Percentiles rank a stretch among this genome's conserved stretches.
These are phyloP conservation scores for Hanseniaspora clermontiae DNA, from an alignment of 805 yeast genomes.

Conservation along the genomic window DNA sequence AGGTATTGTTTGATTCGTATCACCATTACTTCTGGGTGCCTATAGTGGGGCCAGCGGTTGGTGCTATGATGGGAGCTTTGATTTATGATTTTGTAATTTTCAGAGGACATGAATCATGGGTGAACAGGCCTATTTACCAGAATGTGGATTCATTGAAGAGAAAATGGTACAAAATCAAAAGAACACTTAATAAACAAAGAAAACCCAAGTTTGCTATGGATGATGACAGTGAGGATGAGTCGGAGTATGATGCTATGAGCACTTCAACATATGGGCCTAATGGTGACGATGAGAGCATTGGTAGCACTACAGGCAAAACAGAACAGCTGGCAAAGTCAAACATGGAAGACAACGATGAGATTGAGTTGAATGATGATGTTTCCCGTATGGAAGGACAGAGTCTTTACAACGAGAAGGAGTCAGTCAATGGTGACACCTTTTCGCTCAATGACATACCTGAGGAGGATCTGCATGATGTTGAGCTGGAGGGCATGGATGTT, in stretches of 20 bases:
- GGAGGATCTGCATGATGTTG: constrained; percentile 1
- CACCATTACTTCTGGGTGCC: constrained; percentile 44
- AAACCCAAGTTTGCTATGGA: constrained; percentile 15
- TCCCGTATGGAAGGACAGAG: not conserved
- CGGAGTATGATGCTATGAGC: constrained; percentile 7
- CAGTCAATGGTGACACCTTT: not conserved
- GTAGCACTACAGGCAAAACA: not conserved
- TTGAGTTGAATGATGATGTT: not conserved
- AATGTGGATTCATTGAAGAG: constrained; percentile 18
- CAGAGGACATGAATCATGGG: constrained; percentile 41
- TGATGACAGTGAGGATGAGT: constrained; percentile 11
- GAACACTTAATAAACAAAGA: constrained; percentile 17
- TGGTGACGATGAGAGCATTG: not conserved
- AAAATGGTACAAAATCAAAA: constrained; percentile 26
- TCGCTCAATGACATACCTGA: constrained; percentile 12
- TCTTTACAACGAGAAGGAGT: not conserved
- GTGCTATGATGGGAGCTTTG: constrained; percentile 37
- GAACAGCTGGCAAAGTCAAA: not conserved
- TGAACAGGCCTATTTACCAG: constrained; percentile 32
- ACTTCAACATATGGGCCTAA: not conserved
- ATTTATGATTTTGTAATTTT: constrained; percentile 40
- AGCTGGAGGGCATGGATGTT: not conserved
- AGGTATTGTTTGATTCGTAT: constrained; percentile 29
- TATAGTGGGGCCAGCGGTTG: constrained; percentile 37
- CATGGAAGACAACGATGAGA: not conserved